Evolutionary conservation across 2,329 filamentous ascomycete genomes (phyloP), one percentile per base, ranked within the genome.

Genomic region (Gnomoniopsis sp.): DNA sequence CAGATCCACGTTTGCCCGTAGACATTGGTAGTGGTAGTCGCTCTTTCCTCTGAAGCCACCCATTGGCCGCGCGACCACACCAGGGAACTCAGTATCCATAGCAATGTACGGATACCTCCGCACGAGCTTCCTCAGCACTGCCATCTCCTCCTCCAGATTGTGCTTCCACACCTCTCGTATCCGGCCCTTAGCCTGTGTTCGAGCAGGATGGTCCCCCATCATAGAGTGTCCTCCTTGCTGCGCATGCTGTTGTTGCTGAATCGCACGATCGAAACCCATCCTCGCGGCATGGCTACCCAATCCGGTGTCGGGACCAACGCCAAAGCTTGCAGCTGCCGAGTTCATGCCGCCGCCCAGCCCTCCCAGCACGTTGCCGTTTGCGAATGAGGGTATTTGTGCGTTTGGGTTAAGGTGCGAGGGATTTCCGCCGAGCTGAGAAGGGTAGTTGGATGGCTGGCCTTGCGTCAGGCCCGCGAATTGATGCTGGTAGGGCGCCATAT

Each of bases 11-110:
- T 99, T 99, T 67, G 92, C 96, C 62, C 95, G 90, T 49, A 99
- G 82, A 61, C 93, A 98, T 79, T 99, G 95, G 76, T 99, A 99
- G 72, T 99, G 95, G 71, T 99, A 99, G 68, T 97, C 93, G 65
- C 92, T 95, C 77, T 97, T 98, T 60, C 90, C 95, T 60, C 89
- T 86, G 73, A 99, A 99, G 57, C 89, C 87, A 51, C 95, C 95
- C 82, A 99, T 98, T 2, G 95, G 95, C 65, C 95, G 86, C 26
- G 93, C 91, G 55, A 99, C 93, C 55, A 99, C 92, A 58, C 95
- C 95, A n/a, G 95, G 95, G 67, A 99, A 99, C 72, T 98, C 93
- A 23, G 95, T 97, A 72, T 99, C 95, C 95, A 99, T 98, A 67
- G 93, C 93, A 74, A 99, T 93, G 71, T 96, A 98, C 46, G 92